Percentiles rank a stretch among this genome's conserved stretches.
phyloP scores from a whole-genome alignment of 2,329 filamentous ascomycete species.

The Fusarium buxicola region DNA sequence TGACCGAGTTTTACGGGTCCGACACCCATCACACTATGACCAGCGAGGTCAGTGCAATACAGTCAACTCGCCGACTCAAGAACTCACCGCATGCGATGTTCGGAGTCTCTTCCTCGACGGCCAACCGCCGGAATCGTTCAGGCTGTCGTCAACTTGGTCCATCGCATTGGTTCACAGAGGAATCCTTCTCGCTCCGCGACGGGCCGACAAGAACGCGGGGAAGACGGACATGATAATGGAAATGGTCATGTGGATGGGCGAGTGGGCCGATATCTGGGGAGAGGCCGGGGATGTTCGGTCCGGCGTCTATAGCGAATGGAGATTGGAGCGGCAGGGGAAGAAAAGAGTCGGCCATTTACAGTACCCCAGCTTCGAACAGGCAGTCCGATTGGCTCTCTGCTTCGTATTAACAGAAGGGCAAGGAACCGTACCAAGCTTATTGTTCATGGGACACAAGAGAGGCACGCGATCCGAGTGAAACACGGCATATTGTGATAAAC shows the following conservation, averaged over 20 bases:
- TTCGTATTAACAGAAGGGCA: background rate
- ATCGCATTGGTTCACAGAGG: conserved; percentile 30
- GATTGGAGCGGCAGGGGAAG: conserved; percentile 34
- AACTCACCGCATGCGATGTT: conserved; percentile 57
- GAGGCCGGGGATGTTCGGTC: conserved; percentile 29
- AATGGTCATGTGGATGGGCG: conserved; percentile 8
- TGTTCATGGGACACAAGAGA: conserved; percentile 20
- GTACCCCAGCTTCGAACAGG: conserved; percentile 18
- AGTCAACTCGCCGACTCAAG: background rate
- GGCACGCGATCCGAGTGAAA: background rate
- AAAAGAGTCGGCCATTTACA: background rate
- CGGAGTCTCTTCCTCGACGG: conserved; percentile 55
- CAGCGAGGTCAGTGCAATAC: background rate
- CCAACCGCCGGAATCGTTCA: conserved; percentile 44
- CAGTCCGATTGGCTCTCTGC: conserved; percentile 16
- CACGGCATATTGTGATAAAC: too few relatives aligned
- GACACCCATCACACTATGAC: conserved; percentile 59
- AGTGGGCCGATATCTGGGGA: conserved; percentile 17
- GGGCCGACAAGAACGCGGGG: conserved; percentile 47
- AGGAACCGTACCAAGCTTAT: conserved; percentile 25
- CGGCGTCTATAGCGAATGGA: conserved; percentile 3
- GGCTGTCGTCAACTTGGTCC: conserved; percentile 41
- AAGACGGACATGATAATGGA: conserved; percentile 29
- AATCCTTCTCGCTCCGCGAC: conserved; percentile 46
- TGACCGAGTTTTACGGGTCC: conserved; percentile 60